Percentiles rank a stretch among this genome's conserved stretches.
These are phyloP conservation scores for Bryoglossum gracile DNA, from an alignment of 495 filamentous ascomycete species.

Conservation along the genomic window DNA sequence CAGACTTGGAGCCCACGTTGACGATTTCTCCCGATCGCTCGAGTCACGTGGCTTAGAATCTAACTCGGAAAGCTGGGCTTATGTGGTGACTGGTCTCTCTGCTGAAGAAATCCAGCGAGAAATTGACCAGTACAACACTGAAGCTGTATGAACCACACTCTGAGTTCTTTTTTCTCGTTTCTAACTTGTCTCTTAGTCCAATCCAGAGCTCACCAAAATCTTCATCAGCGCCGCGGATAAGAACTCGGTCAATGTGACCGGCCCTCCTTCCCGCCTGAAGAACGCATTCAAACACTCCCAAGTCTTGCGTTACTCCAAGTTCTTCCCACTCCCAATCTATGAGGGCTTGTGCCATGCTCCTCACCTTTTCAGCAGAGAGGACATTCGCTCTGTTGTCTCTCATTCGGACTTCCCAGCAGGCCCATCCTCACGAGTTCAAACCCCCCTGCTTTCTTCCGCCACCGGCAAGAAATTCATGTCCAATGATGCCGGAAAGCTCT, in stretches of 20 bases:
- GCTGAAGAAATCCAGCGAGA: slow-evolving; percentile 40
- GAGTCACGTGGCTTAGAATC: not conserved
- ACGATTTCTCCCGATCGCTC: not conserved
- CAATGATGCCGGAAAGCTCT: not conserved
- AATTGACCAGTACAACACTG: slow-evolving; percentile 18
- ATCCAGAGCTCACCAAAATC: not conserved
- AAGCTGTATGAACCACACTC: slow-evolving; percentile 27
- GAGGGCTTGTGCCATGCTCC: not conserved
- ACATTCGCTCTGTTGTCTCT: not conserved
- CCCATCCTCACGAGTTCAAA: not conserved
- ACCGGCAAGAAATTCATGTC: not conserved
- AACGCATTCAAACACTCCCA: not conserved
- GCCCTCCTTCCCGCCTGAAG: not conserved
- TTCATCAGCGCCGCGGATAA: not conserved
- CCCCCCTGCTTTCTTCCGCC: not conserved
- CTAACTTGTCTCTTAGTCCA: not conserved
- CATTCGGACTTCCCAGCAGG: not conserved
- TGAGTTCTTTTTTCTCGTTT: not conserved
- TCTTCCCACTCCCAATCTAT: not conserved
- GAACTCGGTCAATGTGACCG: not conserved
- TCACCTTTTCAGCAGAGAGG: not conserved
- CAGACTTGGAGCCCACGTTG: not conserved
- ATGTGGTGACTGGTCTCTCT: slow-evolving; percentile 30
- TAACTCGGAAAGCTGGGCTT: not conserved
- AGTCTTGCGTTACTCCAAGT: not conserved